phyloP scores from a whole-genome alignment of 2,329 filamentous ascomycete genomes.

The Neonectria punicea region DNA sequence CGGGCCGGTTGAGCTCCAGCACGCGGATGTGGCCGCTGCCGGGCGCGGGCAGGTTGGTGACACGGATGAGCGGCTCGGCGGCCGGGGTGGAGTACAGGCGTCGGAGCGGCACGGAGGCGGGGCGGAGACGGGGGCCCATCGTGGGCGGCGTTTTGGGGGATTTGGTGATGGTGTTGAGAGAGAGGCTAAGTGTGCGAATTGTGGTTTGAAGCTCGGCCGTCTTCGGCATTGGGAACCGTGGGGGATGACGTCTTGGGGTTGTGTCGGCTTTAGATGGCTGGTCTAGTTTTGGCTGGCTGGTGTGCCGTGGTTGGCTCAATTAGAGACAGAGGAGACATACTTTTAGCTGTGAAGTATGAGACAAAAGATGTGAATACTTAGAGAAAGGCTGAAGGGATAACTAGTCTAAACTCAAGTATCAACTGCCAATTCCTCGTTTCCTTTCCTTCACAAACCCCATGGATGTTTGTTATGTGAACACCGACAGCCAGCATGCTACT shows the following conservation, averaged over 20 bases:
- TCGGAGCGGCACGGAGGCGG: slow-evolving; percentile 34
- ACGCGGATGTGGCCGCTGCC: slow-evolving; percentile 86
- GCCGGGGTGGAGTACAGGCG: slow-evolving; percentile 57
- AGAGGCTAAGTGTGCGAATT: not conserved
- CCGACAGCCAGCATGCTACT: not conserved
- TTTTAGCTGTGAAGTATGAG: too few species aligned
- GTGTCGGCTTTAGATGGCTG: slow-evolving; percentile 23
- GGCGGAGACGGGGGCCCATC: slow-evolving; percentile 49
- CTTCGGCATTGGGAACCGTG: not conserved
- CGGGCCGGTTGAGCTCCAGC: slow-evolving; percentile 85
- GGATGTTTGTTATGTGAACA: not conserved
- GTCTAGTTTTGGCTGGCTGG: slow-evolving; percentile 9
- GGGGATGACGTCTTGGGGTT: slow-evolving; percentile 25
- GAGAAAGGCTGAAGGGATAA: too few species aligned
- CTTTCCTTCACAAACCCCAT: too few species aligned
- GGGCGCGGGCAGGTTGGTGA: slow-evolving; percentile 80
- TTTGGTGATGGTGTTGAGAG: slow-evolving; percentile 5
- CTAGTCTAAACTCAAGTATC: too few species aligned
- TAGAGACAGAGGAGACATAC: too few species aligned
- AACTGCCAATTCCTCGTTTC: too few species aligned
- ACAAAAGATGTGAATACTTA: too few species aligned
- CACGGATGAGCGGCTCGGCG: slow-evolving; percentile 69
- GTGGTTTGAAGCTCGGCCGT: not conserved
- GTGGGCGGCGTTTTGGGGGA: slow-evolving; percentile 5
- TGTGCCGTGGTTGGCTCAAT: slow-evolving; percentile 10